These are phyloP conservation scores for Teratosphaeria destructans DNA, from an alignment of 2,329 filamentous ascomycete species.

Conservation along the genomic window DNA sequence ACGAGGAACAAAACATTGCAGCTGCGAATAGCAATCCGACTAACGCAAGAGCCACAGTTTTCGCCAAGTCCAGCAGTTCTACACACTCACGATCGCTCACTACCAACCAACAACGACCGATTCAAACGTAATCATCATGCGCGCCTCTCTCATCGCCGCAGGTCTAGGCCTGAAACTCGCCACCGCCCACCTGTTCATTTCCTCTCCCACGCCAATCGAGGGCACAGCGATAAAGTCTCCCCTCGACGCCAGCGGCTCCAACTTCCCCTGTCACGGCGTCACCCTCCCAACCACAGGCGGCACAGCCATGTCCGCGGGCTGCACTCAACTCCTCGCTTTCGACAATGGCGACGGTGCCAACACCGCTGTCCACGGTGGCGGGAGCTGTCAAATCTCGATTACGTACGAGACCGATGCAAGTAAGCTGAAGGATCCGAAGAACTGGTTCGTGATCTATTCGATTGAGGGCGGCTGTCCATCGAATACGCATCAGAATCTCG, in stretches of 20 bases:
- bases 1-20: not conserved
- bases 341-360: conserved; percentile 41
- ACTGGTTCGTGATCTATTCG: conserved; percentile 84
- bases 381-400: conserved; percentile 81
- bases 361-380: conserved; percentile 73
- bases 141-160: conserved; percentile 19
- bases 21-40: not conserved
- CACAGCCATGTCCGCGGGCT: conserved; percentile 52
- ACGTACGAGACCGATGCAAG: conserved; percentile 66
- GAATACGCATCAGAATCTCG: conserved; percentile 45
- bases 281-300: conserved; percentile 31
- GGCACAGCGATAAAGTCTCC: conserved; percentile 50
- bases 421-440: conserved; percentile 41
- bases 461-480: conserved; percentile 78
- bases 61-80: not conserved
- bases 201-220: conserved; percentile 54
- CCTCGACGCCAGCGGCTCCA: conserved; percentile 45
- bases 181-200: conserved; percentile 69
- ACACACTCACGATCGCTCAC: not conserved
- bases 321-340: conserved; percentile 52
- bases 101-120: not conserved
- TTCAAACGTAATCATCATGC: not conserved
- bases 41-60: not conserved
- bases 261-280: conserved; percentile 72
- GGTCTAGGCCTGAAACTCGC: conserved; percentile 45